Percentiles rank a stretch among this genome's conserved stretches.
These are phyloP conservation scores for Macrophomina tecta DNA, from an alignment of 2,329 filamentous ascomycete genomes.

Conservation along the genomic window DNA sequence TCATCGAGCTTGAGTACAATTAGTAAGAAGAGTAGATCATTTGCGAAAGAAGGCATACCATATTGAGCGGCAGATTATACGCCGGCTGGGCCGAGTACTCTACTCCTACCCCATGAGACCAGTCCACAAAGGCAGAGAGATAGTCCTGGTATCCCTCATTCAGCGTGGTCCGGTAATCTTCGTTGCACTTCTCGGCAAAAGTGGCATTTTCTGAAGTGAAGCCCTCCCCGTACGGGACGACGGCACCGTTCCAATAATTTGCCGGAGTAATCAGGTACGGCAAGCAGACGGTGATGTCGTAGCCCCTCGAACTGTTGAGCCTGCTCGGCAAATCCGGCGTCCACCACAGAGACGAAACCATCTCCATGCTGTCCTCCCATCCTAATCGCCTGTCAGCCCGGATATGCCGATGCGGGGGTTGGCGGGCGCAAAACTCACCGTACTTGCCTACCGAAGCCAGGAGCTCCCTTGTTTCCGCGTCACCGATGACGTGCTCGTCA, in stretches of 20 bases:
- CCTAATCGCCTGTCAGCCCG: constrained; percentile 24
- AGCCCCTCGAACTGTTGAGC: constrained; percentile 37
- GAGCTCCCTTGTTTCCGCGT: constrained; percentile 30
- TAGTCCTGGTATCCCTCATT: constrained; percentile 41
- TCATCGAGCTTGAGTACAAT: constrained; percentile 31
- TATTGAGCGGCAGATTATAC: constrained; percentile 45
- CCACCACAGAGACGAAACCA: constrained; percentile 36
- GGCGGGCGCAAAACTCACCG: constrained; percentile 28
- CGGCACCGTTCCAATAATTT: constrained; percentile 30
- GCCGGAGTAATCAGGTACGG: constrained; percentile 36
- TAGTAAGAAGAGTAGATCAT: background rate
- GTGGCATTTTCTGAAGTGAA: constrained; percentile 29
- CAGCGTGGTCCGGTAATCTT: constrained; percentile 40
- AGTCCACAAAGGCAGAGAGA: constrained; percentile 36
- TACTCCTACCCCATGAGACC: constrained; percentile 35
- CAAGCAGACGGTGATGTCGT: constrained; percentile 39
- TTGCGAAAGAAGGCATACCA: constrained; percentile 31
- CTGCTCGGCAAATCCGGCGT: constrained; percentile 35
- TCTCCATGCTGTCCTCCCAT: constrained; percentile 45
- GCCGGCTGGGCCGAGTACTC: constrained; percentile 41
- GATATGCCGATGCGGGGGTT: background rate
- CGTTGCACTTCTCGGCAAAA: constrained; percentile 31
- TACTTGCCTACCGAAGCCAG: constrained; percentile 38
- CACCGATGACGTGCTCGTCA: constrained; percentile 39
- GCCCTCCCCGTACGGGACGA: constrained; percentile 29